A percentile compares a stretch with the other conserved stretches of the same genome.
Conservation (phyloP, 176 grass and related monocot genomes). For the Bonia amplexicaulis region DNA sequence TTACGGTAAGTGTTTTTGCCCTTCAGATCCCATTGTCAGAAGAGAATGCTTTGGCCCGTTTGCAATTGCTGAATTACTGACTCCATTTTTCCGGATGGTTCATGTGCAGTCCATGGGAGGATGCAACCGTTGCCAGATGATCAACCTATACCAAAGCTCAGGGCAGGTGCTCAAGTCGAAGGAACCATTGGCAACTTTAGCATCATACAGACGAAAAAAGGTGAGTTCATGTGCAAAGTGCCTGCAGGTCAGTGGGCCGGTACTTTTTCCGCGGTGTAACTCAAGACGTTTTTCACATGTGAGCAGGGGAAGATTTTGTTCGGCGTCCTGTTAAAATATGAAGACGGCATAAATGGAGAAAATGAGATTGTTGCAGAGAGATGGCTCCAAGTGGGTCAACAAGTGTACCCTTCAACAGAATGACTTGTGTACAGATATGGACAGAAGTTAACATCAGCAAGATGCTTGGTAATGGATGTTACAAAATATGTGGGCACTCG, state of each 20-base stretch:
- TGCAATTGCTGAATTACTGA: background rate
- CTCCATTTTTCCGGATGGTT: background rate
- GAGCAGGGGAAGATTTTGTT: slow-evolving; percentile 88
- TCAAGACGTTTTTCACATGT: background rate
- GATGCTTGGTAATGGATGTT: background rate
- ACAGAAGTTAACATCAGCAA: background rate
- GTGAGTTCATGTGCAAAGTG: slow-evolving; percentile 13
- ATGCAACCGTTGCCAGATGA: slow-evolving; percentile 96
- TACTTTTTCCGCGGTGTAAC: background rate
- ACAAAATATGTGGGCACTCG: background rate
- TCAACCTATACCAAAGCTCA: slow-evolving; percentile 69
- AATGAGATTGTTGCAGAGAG: slow-evolving; percentile 33
- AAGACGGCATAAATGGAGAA: slow-evolving; percentile 40
- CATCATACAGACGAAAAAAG: slow-evolving; percentile 77
- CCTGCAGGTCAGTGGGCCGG: background rate
- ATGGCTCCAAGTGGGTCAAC: slow-evolving; percentile 79
- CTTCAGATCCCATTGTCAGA: background rate
- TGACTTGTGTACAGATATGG: slow-evolving; percentile 9
- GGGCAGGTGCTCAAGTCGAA: slow-evolving; percentile 58
- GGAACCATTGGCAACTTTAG: slow-evolving; percentile 86
- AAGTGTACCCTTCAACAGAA: slow-evolving; percentile 44
- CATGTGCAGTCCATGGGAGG: slow-evolving; percentile 73
- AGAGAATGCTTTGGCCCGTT: background rate
- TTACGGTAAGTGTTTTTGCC: slow-evolving; percentile 51
- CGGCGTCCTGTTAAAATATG: slow-evolving; percentile 67